Percentiles rank a stretch among this genome's conserved stretches.
Conservation (phyloP, 768 basidiomycete species). For the Cyathus striatus region DNA sequence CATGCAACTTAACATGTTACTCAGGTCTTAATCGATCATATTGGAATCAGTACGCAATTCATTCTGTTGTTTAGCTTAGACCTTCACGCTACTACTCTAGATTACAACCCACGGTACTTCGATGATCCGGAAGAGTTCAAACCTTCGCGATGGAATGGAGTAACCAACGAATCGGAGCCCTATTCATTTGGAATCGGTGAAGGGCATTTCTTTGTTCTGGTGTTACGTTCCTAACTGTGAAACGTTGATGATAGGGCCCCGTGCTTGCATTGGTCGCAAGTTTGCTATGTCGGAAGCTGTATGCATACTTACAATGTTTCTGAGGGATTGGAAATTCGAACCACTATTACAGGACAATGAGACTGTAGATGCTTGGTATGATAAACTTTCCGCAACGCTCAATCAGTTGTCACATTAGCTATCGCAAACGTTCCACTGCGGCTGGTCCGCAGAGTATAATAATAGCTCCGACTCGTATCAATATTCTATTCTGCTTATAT, state of each 20-base stretch:
- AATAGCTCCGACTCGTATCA: too few relatives aligned
- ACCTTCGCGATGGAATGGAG: conserved; percentile 46
- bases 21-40: conserved; percentile 39
- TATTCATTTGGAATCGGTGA: conserved; percentile 42
- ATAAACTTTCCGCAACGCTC: too few relatives aligned
- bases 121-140: conserved; percentile 41
- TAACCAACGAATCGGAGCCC: conserved; percentile 33
- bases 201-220: conserved; percentile 17
- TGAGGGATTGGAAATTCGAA: conserved; percentile 49
- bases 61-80: not conserved
- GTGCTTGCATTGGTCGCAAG: conserved; percentile 50
- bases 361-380: conserved; percentile 31
- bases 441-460: too few relatives aligned
- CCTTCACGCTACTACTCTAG: conserved; percentile 16
- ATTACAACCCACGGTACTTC: conserved; percentile 47
- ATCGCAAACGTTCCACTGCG: too few relatives aligned
- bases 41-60: conserved; percentile 40
- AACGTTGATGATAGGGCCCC: conserved; percentile 28
- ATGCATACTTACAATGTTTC: conserved; percentile 44
- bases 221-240: not conserved
- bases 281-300: conserved; percentile 51
- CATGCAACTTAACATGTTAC: not conserved
- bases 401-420: too few relatives aligned
- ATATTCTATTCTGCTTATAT: too few relatives aligned
- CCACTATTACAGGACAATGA: conserved; percentile 33